These are phyloP conservation scores for Corynascus novoguineensis DNA, from an alignment of 495 filamentous ascomycete genomes.

Conservation along the genomic window DNA sequence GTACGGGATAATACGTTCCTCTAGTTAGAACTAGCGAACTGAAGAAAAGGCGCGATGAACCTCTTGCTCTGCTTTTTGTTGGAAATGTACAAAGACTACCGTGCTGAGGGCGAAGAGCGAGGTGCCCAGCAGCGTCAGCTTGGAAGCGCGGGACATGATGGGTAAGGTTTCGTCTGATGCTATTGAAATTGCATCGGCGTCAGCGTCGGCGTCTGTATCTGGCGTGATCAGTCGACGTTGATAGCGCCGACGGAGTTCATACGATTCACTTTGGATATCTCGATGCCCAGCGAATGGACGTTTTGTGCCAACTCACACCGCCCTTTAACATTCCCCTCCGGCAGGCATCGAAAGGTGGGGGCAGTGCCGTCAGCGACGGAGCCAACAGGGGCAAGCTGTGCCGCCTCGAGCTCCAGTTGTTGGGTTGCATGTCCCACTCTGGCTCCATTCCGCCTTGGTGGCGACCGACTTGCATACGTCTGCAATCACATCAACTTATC, in stretches of 20 bases:
- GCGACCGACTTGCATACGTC: neutral
- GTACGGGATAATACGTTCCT: neutral
- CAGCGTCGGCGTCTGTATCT: too few species aligned
- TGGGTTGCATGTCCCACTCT: neutral
- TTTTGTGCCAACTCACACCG: constrained; percentile 17
- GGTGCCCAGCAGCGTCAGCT: constrained; percentile 74
- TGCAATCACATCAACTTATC: too few species aligned
- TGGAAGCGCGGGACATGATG: constrained; percentile 82
- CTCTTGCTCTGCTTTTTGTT: constrained; percentile 79
- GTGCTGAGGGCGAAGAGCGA: constrained; percentile 69
- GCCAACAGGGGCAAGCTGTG: constrained; percentile 8
- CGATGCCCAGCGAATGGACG: neutral
- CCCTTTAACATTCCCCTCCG: neutral
- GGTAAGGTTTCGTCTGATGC: neutral
- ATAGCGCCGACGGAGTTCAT: too few species aligned
- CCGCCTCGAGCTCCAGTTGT: neutral
- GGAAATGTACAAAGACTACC: constrained; percentile 80
- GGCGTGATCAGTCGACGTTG: too few species aligned
- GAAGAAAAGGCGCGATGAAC: constrained; percentile 44
- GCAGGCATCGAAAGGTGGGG: constrained; percentile 9
- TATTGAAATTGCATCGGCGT: constrained; percentile 8
- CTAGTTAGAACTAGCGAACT: neutral
- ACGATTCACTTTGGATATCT: too few species aligned
- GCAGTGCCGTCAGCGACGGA: constrained; percentile 15
- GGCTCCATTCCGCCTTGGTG: constrained; percentile 6